Percentiles rank a stretch among this genome's conserved stretches.
phyloP scores from a whole-genome alignment of 2,329 filamentous ascomycete genomes.

The Colletotrichum trifolii region DNA sequence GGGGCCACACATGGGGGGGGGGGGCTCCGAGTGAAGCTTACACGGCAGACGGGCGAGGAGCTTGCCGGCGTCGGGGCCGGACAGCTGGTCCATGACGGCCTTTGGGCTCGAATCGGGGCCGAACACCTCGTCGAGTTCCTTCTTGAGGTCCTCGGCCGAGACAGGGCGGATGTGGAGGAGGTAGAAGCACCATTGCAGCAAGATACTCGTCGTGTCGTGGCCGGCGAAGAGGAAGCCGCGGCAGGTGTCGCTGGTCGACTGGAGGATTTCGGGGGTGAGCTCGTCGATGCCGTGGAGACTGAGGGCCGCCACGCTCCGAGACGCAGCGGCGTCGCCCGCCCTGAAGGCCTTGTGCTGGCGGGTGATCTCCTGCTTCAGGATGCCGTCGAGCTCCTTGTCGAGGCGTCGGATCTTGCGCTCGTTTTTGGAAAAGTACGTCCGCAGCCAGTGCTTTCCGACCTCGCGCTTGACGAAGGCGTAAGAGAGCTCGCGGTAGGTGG shows the following conservation, averaged over 20 bases:
- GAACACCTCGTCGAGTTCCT: constrained; percentile 50
- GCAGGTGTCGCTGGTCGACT: constrained; percentile 48
- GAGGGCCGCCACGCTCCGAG: constrained; percentile 46
- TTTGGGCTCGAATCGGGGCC: constrained; percentile 41
- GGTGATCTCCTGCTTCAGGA: constrained; percentile 39
- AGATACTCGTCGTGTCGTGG: constrained; percentile 52
- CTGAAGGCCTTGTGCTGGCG: constrained; percentile 27
- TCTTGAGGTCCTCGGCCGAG: constrained; percentile 42
- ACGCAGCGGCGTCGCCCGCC: constrained; percentile 18
- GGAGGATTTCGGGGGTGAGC: constrained; percentile 42
- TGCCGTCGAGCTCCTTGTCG: constrained; percentile 40
- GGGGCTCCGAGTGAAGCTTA: not conserved
- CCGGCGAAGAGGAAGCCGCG: constrained; percentile 53
- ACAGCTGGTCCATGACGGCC: constrained; percentile 41
- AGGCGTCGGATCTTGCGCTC: constrained; percentile 41
- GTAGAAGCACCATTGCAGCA: constrained; percentile 50
- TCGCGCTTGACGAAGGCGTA: constrained; percentile 37
- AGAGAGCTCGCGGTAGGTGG: constrained; percentile 35
- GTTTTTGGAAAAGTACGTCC: constrained; percentile 37
- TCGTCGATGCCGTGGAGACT: constrained; percentile 43
- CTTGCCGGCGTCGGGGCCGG: constrained; percentile 42
- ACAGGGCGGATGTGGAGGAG: constrained; percentile 46
- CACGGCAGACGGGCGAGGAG: constrained; percentile 46
- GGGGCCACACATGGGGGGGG: too few relatives aligned
- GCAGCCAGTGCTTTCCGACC: constrained; percentile 40